phyloP scores from a whole-genome alignment of 1,139 yeast genomes.

The Yamadazyma jaroonii region DNA sequence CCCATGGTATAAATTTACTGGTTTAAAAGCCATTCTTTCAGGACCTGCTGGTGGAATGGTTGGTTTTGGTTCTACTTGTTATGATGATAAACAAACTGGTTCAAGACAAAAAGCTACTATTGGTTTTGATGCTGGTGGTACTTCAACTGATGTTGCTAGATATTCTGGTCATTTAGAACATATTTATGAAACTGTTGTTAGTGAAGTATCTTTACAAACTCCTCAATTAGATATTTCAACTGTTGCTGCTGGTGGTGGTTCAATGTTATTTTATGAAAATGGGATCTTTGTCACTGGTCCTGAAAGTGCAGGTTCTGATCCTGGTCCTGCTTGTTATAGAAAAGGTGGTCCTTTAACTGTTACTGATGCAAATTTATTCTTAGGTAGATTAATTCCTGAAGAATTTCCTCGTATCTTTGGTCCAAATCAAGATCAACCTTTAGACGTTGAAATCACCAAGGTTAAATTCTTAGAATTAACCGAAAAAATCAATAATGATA shows the following conservation, averaged over 20 bases:
- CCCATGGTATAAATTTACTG: constrained; percentile 48
- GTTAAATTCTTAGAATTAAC: constrained; percentile 32
- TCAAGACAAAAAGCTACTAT: constrained; percentile 31
- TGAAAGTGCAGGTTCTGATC: constrained; percentile 47
- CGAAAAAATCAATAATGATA: constrained; percentile 29
- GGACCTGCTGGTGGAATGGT: constrained; percentile 55
- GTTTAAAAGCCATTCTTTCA: constrained; percentile 45
- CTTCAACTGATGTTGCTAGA: constrained; percentile 47
- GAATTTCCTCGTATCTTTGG: constrained; percentile 45
- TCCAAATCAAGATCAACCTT: constrained; percentile 37
- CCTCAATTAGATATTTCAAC: constrained; percentile 48
- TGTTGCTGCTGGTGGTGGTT: constrained; percentile 50
- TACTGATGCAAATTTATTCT: constrained; percentile 44
- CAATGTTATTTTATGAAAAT: constrained; percentile 43
- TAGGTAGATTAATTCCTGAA: constrained; percentile 41
- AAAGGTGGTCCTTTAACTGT: constrained; percentile 49
- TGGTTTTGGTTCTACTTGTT: constrained; percentile 47
- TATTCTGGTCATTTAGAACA: constrained; percentile 39
- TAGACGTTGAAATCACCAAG: constrained; percentile 32
- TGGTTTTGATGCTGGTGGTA: constrained; percentile 50
- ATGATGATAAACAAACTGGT: constrained; percentile 20
- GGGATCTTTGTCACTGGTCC: constrained; percentile 49
- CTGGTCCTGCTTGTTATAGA: constrained; percentile 47
- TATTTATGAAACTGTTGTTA: constrained; percentile 43
- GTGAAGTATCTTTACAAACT: constrained; percentile 42